Evolutionary conservation across 371 early-diverging fungal genomes (phyloP), one percentile per base, ranked within the genome.

Genomic region (Dichotomocladium elegans): DNA sequence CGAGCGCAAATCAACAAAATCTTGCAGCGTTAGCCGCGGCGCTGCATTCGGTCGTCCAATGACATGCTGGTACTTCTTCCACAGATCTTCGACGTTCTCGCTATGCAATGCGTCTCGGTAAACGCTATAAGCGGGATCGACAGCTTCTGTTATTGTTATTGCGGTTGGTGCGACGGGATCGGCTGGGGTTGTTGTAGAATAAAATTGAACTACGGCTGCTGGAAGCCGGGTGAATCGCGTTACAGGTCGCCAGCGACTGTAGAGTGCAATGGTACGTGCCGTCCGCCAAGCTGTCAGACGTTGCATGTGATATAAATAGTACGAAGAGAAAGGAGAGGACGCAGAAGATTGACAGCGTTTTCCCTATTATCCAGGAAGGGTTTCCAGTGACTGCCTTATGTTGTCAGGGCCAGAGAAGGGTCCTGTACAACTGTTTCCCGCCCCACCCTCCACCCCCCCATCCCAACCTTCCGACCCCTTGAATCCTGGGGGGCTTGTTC

Each of bases 1-100:
- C 21, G 63, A 40, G 26, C 77, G 62, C 30, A 77, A 42, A 4
- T 48, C 41, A 0, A 55, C 25, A 31, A 66, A 73, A 37, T 77
- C 77, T 8, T 70, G 59, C 15, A 57, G 63, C 4, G 34, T 48
- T 4, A 72, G 43, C n/a, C 41, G 40, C 6, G 28, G 19, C 9
- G 43, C 10, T 22, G 25, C 17, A 14, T 17, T 41, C 4, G 21
- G 40, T 40, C 34, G 22, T 25, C 15, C 26, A 1, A 33, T 37
- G n/a, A 31, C 11, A 11, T 51, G 28, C 10, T 22, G 25, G 30
- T 51, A 51, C 14, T 31, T 17, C 8, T 37, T 21, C 51, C 51
- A 51, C 24, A 41, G 19, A 11, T 51, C 51, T 4, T 51, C 22
- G 33, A 26, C 17, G 30, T 35, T 31, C 15, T 33, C 12, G 37